Percentiles rank a stretch among this genome's conserved stretches.
phyloP scores from a whole-genome alignment of 441 rosid species.

The Adansonia rubrostipa region DNA sequence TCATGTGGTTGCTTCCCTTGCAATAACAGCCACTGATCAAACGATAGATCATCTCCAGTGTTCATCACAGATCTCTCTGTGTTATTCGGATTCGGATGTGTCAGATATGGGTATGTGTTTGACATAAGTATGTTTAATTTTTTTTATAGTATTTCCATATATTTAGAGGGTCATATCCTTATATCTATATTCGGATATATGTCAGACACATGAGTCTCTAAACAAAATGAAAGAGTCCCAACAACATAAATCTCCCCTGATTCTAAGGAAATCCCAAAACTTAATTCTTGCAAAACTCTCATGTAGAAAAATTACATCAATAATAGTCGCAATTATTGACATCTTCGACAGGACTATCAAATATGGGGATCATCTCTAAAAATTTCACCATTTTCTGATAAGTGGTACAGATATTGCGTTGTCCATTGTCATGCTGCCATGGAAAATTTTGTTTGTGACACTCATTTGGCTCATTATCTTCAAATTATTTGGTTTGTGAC shows the following conservation, averaged over 20 bases:
- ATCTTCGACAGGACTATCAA: neutral
- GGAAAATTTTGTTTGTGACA: neutral
- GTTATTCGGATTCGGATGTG: too few relatives aligned
- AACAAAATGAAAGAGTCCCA: too few relatives aligned
- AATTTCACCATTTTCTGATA: neutral
- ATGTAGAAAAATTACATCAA: neutral
- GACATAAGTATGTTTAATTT: too few relatives aligned
- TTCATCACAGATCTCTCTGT: slow-evolving; percentile 3
- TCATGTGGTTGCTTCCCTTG: slow-evolving; percentile 85
- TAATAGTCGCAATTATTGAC: slow-evolving; percentile 17
- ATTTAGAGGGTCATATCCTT: too few relatives aligned
- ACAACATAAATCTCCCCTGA: too few relatives aligned
- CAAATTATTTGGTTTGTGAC: slow-evolving; percentile 8
- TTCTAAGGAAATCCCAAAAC: slow-evolving; percentile 1
- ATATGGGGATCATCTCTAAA: neutral
- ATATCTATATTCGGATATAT: too few relatives aligned
- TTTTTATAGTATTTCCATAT: too few relatives aligned
- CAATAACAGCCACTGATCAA: slow-evolving; percentile 32
- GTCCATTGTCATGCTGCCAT: neutral
- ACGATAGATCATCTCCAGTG: slow-evolving; percentile 17
- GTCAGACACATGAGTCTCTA: too few relatives aligned
- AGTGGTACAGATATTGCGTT: neutral
- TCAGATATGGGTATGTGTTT: too few relatives aligned
- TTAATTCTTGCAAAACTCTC: slow-evolving; percentile 16
- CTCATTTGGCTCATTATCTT: neutral